These are phyloP conservation scores for Periconia sp. DNA, from an alignment of 2,329 filamentous ascomycete species.

Conservation along the genomic window DNA sequence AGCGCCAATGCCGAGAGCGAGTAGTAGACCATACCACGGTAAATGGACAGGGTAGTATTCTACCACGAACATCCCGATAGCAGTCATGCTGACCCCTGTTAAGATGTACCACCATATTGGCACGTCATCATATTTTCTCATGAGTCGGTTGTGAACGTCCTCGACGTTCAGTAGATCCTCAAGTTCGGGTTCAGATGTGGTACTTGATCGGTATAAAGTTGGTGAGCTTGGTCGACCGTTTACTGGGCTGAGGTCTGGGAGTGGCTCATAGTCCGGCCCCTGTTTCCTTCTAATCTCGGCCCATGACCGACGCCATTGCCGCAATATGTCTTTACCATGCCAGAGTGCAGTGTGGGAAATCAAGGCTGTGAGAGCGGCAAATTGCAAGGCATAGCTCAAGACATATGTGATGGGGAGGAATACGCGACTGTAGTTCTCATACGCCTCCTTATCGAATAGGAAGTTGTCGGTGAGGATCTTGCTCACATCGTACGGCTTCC, in stretches of 20 bases:
- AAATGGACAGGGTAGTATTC: constrained; percentile 80
- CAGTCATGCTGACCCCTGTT: constrained; percentile 77
- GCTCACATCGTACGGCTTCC: constrained; percentile 79
- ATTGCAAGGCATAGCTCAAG: constrained; percentile 84
- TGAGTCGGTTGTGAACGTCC: constrained; percentile 83
- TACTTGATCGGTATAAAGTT: constrained; percentile 30
- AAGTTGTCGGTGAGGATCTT: constrained; percentile 80
- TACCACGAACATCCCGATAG: constrained; percentile 81
- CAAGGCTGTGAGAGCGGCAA: constrained; percentile 79
- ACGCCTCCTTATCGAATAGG: constrained; percentile 77
- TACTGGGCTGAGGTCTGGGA: constrained; percentile 43
- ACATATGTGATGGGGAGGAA: constrained; percentile 89
- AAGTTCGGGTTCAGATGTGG: constrained; percentile 44
- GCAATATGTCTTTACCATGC: constrained; percentile 84
- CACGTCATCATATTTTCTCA: constrained; percentile 82
- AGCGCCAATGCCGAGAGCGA: constrained; percentile 78
- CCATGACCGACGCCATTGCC: constrained; percentile 74
- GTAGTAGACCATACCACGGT: constrained; percentile 83
- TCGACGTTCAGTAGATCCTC: constrained; percentile 70
- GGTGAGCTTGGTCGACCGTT: constrained; percentile 27
- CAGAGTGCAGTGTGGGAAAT: constrained; percentile 83
- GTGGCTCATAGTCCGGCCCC: constrained; percentile 40
- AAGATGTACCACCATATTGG: constrained; percentile 81
- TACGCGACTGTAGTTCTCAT: constrained; percentile 80
- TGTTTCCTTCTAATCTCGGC: constrained; percentile 60